Conservation (phyloP, 2,329 filamentous ascomycete genomes). For the Colletotrichum melonis region DNA sequence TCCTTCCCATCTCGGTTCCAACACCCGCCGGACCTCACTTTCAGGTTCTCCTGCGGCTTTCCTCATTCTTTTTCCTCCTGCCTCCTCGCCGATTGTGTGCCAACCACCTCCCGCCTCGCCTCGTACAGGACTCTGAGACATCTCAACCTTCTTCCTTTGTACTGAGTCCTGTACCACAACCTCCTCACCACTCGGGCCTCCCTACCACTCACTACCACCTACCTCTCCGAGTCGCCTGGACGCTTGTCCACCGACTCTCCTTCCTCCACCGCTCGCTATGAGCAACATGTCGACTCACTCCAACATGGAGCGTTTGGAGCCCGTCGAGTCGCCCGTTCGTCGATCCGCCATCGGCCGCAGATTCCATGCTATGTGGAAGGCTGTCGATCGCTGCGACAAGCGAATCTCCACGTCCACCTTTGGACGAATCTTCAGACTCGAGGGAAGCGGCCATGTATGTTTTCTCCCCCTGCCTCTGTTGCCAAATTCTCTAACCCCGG, state of each 20-base stretch:
- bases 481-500: neutral
- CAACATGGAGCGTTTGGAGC: constrained; percentile 35
- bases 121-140: constrained; percentile 32
- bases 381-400: constrained; percentile 48
- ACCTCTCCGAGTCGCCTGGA: constrained; percentile 17
- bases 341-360: constrained; percentile 35
- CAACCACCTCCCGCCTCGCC: constrained; percentile 6
- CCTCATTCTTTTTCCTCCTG: neutral
- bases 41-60: neutral
- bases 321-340: constrained; percentile 14
- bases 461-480: neutral
- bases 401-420: constrained; percentile 57
- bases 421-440: constrained; percentile 73
- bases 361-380: constrained; percentile 48
- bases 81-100: neutral
- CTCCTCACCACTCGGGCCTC: constrained; percentile 9
- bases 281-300: constrained; percentile 34
- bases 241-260: constrained; percentile 23
- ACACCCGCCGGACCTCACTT: neutral
- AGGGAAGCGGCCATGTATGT: constrained; percentile 75
- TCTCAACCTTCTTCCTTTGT: constrained; percentile 34
- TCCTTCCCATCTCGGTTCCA: neutral
- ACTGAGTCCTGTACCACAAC: constrained; percentile 23
- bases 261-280: constrained; percentile 21
- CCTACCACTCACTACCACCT: neutral